Evolutionary conservation across 139 green algal species (phyloP).

Genomic region (Yamagishiella unicocca): DNA sequence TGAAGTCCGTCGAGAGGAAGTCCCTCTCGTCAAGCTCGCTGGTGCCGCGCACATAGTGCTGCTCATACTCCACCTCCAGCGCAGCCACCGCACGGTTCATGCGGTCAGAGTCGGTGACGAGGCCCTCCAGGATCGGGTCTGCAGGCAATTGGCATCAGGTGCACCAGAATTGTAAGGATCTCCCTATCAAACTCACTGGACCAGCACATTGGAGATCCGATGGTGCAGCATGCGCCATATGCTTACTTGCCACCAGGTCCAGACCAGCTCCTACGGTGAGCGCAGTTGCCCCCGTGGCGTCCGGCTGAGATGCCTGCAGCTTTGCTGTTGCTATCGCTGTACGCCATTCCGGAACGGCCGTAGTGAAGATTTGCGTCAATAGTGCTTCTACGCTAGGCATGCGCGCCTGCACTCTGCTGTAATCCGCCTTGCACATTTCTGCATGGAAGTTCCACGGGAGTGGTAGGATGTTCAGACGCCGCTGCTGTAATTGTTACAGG

Average conservation of each 20-base stretch:
- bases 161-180: too few species aligned
- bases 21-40: slow-evolving; percentile 65
- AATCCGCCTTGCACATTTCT: slow-evolving; percentile 50
- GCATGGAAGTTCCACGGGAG: too few species aligned
- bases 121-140: slow-evolving; percentile 32
- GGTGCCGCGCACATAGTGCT: background rate
- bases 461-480: too few species aligned
- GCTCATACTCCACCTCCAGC: slow-evolving; percentile 48
- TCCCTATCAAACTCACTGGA: too few species aligned
- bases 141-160: too few species aligned
- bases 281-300: too few species aligned
- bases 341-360: slow-evolving; percentile 41
- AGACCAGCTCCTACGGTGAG: background rate
- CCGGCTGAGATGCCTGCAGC: background rate
- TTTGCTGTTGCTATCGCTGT: background rate
- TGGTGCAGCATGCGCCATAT: background rate
- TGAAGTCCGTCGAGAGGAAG: slow-evolving; percentile 63
- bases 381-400: slow-evolving; percentile 46
- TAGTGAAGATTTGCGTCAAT: slow-evolving; percentile 42
- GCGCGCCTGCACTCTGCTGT: background rate
- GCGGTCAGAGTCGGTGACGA: slow-evolving; percentile 43
- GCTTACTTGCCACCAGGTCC: slow-evolving; percentile 1
- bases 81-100: background rate
- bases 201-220: too few species aligned
- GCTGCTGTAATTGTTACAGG: too few species aligned